Base-by-base conservation (phyloP, 805 yeast genomes). In the Kuraishia hungarica region DNA sequence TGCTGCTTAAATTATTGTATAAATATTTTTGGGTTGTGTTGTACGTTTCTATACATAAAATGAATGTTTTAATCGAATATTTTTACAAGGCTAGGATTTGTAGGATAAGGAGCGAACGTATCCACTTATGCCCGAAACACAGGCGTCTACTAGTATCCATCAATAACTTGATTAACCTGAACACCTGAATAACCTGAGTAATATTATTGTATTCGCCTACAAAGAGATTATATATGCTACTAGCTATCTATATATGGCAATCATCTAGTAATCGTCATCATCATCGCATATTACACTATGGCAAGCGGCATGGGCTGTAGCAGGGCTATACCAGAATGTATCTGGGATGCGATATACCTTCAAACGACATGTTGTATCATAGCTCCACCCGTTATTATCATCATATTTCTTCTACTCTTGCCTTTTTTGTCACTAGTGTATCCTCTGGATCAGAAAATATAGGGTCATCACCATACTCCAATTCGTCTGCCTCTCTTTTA, bases 1-100 rank as follows among this genome's bases (percentile, higher is more conserved):
- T 75, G 89, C 89, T 79, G 72, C 72, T 68, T 68, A 67, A 64
- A 54, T 22, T 47, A 28, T 39, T 23, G n/a, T 24, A 28, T 23
- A n/a, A 52, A 21, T 13, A 28, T 43, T 52, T 43, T 35, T 22
- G 51, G 29, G 51, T n/a, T 28, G n/a, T 17, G 21, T 19, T 19
- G 20, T 28, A 28, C 24, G 51, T 48, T 20, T 21, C 22, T 20
- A 46, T 46, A 21, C 24, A 19, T 46, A 20, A 21, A 21, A 46
- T 20, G 24, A 24, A 48, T 48, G 29, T 21, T 21, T n/a, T 23
- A 22, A 48, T 21, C 51, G 24, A 48, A 35, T 35, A 15, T 35
- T n/a, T n/a, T n/a, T n/a, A n/a, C n/a, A n/a, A n/a, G n/a, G n/a
- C n/a, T n/a, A n/a, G n/a, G n/a, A n/a, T n/a, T n/a, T n/a, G n/a